Percentiles rank a stretch among this genome's conserved stretches.
phyloP scores from a whole-genome alignment of 2,329 filamentous ascomycete genomes.

The Amylocarpus encephaloides region DNA sequence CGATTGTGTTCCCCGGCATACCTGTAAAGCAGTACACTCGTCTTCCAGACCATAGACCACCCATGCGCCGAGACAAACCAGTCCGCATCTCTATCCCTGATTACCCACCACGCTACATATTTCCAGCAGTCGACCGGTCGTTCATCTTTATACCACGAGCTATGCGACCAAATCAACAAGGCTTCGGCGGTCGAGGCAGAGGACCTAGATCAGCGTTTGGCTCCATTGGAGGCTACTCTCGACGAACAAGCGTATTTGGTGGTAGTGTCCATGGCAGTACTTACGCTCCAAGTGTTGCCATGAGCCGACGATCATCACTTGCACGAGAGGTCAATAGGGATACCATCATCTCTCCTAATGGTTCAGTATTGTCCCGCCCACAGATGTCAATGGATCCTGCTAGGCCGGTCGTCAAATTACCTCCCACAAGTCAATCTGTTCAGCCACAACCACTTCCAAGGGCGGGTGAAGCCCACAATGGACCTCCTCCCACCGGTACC shows the following conservation, averaged over 20 bases:
- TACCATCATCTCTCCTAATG: conserved; percentile 71
- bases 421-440: conserved; percentile 43
- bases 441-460: conserved; percentile 25
- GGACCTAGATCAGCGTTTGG: conserved; percentile 63
- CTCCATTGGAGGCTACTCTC: conserved; percentile 61
- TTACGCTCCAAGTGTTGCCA: conserved; percentile 80
- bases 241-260: conserved; percentile 76
- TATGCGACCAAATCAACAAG: conserved; percentile 86
- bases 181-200: conserved; percentile 59
- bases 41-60: conserved; percentile 88
- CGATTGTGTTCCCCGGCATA: conserved; percentile 67
- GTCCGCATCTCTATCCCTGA: conserved; percentile 87
- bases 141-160: conserved; percentile 98
- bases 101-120: conserved; percentile 77
- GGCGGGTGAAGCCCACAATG: conserved; percentile 27
- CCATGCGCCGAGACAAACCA: conserved; percentile 89
- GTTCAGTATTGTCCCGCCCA: conserved; percentile 67
- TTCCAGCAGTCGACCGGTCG: conserved; percentile 80
- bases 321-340: conserved; percentile 64
- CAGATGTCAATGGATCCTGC: conserved; percentile 53
- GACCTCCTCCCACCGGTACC: conserved; percentile 12
- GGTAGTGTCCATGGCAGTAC: conserved; percentile 62
- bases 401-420: conserved; percentile 76
- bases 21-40: conserved; percentile 88
- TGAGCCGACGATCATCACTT: conserved; percentile 80